Base-by-base conservation (phyloP, 306 rosid genomes). In the Delonix regia region DNA sequence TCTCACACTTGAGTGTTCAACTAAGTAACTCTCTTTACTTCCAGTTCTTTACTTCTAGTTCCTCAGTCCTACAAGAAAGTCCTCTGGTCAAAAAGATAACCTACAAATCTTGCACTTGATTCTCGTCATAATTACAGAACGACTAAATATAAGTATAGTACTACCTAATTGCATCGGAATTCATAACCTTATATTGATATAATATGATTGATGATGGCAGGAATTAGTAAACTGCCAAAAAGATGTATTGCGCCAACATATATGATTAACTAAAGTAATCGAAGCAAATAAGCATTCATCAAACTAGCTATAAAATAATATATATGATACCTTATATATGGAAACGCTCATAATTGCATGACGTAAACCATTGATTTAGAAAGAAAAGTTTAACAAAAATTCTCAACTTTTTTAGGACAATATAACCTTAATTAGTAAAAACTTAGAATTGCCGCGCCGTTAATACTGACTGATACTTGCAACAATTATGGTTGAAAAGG, bases 101-200 rank as follows among this genome's bases (percentile, higher is more conserved):
- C 63, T 39, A 48, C 72, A 64, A 63, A 76, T 76, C 61, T 15
- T 7, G 16, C 19, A 25, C 18, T n/a, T 28, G 79, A 75, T 61
- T 65, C 61, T 61, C 49, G 9, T 75, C 49, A 75, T 71, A n/a
- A 71, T 71, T 19, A 6, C 63, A 4, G 15, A 30, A 51, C 48
- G 47, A 71, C 34, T 6, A 4, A 9, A 12, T 57, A 4, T 22
- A 56, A 11, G 16, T 56, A 24, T 10, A 56, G 30, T 24, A 30
- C 14, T 28, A 60, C 39, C 39, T 39, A 14, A 10, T 15, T 14
- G 38, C 12, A 15, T 60, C 66, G 15, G 66, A 60, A 60, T 60
- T 59, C 39, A 9, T 18, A 27, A 16, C 33, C 36, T 30, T 10
- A 60, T 28, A 60, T 28, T 60, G 66, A 60, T 28, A 60, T 6